These are phyloP conservation scores for Myriosclerotinia duriaeana DNA, from an alignment of 2,329 filamentous ascomycete genomes.

Conservation along the genomic window DNA sequence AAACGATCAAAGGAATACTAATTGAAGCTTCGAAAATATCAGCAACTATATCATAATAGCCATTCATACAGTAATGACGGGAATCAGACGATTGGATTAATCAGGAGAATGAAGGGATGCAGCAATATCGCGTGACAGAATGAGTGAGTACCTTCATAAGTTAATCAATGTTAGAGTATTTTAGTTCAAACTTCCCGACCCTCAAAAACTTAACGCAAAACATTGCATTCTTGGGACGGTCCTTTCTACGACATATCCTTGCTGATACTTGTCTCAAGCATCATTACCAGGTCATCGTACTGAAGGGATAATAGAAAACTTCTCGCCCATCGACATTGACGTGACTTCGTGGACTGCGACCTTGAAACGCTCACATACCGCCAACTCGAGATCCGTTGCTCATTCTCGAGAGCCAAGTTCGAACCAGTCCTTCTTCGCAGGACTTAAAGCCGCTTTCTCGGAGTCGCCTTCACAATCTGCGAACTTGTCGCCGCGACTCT, in stretches of 20 bases:
- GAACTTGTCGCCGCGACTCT: constrained; percentile 37
- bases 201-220: constrained; percentile 13
- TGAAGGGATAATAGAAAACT: constrained; percentile 34
- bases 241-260: constrained; percentile 27
- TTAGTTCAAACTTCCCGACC: constrained; percentile 20
- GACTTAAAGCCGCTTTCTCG: constrained; percentile 27
- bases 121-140: constrained; percentile 19
- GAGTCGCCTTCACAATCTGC: constrained; percentile 33
- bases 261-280: constrained; percentile 35
- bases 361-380: constrained; percentile 37
- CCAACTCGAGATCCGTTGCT: constrained; percentile 30
- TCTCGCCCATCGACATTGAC: constrained; percentile 36
- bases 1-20: background rate
- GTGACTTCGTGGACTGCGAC: constrained; percentile 35
- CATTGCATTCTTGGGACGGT: constrained; percentile 1
- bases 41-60: background rate
- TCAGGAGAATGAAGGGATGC: constrained; percentile 10
- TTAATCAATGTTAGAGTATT: background rate
- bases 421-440: constrained; percentile 29
- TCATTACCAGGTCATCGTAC: constrained; percentile 34
- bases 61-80: constrained; percentile 6
- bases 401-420: constrained; percentile 34
- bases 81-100: background rate
- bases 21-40: constrained; percentile 3
- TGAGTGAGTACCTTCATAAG: constrained; percentile 21